Evolutionary conservation across 1,284 basidiomycete species (phyloP).

Genomic region (Stereum hirsutum): DNA sequence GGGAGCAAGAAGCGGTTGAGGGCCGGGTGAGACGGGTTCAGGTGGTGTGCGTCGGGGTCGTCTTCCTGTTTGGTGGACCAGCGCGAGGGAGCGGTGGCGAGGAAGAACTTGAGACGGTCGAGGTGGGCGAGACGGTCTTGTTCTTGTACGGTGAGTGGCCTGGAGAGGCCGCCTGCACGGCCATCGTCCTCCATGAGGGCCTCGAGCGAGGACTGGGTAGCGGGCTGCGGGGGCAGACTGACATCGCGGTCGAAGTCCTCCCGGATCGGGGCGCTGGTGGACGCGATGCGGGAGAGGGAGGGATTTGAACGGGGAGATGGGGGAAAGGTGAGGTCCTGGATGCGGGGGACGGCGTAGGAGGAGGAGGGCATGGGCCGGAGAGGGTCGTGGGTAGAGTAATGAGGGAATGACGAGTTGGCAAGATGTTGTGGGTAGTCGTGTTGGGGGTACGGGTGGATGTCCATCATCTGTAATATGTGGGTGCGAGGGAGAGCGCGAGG

Average conservation of each 20-base stretch:
- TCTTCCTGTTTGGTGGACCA: slow-evolving; percentile 32
- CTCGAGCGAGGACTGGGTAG: slow-evolving; percentile 9
- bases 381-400: too few species aligned
- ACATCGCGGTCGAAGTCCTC: slow-evolving; percentile 11
- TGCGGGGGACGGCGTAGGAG: background rate
- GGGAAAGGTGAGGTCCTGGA: background rate
- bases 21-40: slow-evolving; percentile 48
- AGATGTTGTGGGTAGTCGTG: background rate
- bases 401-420: background rate
- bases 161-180: slow-evolving; percentile 30
- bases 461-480: background rate
- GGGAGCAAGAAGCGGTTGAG: slow-evolving; percentile 80
- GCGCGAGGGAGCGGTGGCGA: slow-evolving; percentile 74
- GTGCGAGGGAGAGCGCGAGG: background rate
- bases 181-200: slow-evolving; percentile 6
- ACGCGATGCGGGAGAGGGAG: slow-evolving; percentile 2
- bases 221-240: slow-evolving; percentile 5
- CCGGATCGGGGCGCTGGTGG: slow-evolving; percentile 7
- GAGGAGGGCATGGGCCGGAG: background rate
- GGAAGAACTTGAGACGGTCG: slow-evolving; percentile 77
- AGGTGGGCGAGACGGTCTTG: slow-evolving; percentile 62
- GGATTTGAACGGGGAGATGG: background rate
- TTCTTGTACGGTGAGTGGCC: slow-evolving; percentile 52
- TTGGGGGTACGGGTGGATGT: background rate
- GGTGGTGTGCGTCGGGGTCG: slow-evolving; percentile 21